Conservation (phyloP, 2,329 filamentous ascomycete genomes). For the Lasiodiplodia hormozganensis region DNA sequence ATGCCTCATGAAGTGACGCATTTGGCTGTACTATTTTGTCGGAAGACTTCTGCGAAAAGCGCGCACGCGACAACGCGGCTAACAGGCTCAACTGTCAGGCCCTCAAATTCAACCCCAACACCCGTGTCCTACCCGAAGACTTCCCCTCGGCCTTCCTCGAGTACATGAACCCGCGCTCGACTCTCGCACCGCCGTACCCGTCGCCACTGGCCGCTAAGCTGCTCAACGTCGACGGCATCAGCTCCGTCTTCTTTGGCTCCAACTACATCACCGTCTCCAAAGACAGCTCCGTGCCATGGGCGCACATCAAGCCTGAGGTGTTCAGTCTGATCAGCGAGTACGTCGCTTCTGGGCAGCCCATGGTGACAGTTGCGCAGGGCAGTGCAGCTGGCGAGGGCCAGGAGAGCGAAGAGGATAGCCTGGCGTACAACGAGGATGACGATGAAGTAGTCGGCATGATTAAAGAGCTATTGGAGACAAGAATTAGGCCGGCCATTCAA, state of each 20-base stretch:
- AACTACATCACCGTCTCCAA: constrained; percentile 99
- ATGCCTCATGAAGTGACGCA: background rate
- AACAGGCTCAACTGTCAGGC: constrained; percentile 46
- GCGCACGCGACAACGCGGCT: background rate
- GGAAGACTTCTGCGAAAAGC: too few species aligned
- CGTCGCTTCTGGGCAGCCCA: constrained; percentile 79
- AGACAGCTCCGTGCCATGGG: constrained; percentile 85
- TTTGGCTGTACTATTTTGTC: constrained; percentile 31
- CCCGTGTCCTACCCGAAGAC: constrained; percentile 77
- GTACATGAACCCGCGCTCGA: constrained; percentile 87
- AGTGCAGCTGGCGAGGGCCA: constrained; percentile 57
- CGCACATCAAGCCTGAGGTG: constrained; percentile 91
- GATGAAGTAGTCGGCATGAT: constrained; percentile 97
- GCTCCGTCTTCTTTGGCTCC: constrained; percentile 88
- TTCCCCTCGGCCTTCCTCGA: constrained; percentile 83
- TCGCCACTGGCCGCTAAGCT: constrained; percentile 90
- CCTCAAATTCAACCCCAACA: constrained; percentile 94
- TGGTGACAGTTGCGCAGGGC: constrained; percentile 75
- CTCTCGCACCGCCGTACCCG: constrained; percentile 85
- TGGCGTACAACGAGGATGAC: constrained; percentile 88
- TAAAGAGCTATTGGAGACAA: constrained; percentile 93
- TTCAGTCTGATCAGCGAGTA: constrained; percentile 95
- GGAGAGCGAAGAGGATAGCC: constrained; percentile 66
- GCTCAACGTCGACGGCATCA: constrained; percentile 94
- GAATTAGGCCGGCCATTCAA: constrained; percentile 93